These are phyloP conservation scores for Fraxinus americana DNA, from an alignment of 257 asterid genomes.

Conservation along the genomic window DNA sequence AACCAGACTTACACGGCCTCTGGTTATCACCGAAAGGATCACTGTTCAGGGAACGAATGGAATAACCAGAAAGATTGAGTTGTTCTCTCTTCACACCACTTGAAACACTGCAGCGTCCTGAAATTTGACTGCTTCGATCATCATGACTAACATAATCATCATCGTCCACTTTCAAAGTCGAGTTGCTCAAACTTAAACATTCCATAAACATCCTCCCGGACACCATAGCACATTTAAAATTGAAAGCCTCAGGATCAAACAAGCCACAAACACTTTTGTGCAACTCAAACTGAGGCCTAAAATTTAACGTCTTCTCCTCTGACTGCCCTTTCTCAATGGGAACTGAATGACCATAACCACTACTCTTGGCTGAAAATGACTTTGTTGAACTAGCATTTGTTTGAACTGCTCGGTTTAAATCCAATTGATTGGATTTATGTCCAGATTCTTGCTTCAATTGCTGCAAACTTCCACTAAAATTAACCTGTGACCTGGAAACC, in stretches of 20 bases:
- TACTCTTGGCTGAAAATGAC: slow-evolving; percentile 35
- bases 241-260: slow-evolving; percentile 66
- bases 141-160: slow-evolving; percentile 35
- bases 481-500: slow-evolving; percentile 37
- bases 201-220: slow-evolving; percentile 78
- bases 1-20: slow-evolving; percentile 28
- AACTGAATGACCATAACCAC: slow-evolving; percentile 31
- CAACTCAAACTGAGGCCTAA: slow-evolving; percentile 28
- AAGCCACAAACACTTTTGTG: slow-evolving; percentile 50
- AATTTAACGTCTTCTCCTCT: slow-evolving; percentile 33
- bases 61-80: slow-evolving; percentile 27
- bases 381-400: slow-evolving; percentile 27
- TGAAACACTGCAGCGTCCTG: slow-evolving; percentile 52
- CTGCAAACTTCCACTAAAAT: slow-evolving; percentile 35
- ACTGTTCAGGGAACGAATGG: slow-evolving; percentile 29
- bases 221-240: slow-evolving; percentile 69
- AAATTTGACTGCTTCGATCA: slow-evolving; percentile 61
- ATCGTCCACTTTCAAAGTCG: slow-evolving; percentile 56
- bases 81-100: slow-evolving; percentile 46
- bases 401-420: slow-evolving; percentile 22
- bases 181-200: slow-evolving; percentile 67
- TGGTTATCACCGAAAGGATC: slow-evolving; percentile 30
- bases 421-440: slow-evolving; percentile 31
- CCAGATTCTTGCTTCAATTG: slow-evolving; percentile 35
- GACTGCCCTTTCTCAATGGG: slow-evolving; percentile 24